phyloP scores from a whole-genome alignment of 495 filamentous ascomycete species.

The Bacidia rubella region DNA sequence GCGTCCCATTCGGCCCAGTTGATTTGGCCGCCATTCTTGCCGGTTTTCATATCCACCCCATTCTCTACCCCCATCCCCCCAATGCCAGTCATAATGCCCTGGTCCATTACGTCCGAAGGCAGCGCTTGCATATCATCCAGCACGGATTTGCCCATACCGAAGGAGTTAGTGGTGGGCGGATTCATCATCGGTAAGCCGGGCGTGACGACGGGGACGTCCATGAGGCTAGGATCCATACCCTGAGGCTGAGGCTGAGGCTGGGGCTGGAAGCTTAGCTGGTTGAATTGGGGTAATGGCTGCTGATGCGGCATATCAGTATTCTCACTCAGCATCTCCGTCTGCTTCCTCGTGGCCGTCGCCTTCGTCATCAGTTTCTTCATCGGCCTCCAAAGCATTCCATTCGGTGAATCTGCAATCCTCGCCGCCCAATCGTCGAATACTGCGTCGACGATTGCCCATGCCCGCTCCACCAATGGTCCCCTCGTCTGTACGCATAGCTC shows the following conservation, averaged over 20 bases:
- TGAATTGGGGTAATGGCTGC: slow-evolving; percentile 12
- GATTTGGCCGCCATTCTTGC: not conserved
- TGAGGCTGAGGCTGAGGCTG: not conserved
- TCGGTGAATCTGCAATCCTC: slow-evolving; percentile 38
- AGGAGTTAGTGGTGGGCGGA: too few relatives aligned
- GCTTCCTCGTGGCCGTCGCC: slow-evolving; percentile 19
- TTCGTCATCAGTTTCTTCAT: slow-evolving; percentile 52
- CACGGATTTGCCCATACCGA: too few relatives aligned
- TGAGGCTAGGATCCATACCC: not conserved
- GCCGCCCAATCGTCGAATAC: slow-evolving; percentile 43
- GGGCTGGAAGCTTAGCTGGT: not conserved
- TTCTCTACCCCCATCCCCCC: slow-evolving; percentile 1
- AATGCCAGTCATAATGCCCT: not conserved
- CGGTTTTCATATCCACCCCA: not conserved
- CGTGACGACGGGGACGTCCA: not conserved
- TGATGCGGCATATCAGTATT: slow-evolving; percentile 1
- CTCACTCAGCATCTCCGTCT: slow-evolving; percentile 4
- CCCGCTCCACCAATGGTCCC: slow-evolving; percentile 59
- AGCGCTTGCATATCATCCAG: not conserved
- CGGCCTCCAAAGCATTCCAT: slow-evolving; percentile 59
- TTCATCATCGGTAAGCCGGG: not conserved
- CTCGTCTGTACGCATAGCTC: slow-evolving; percentile 64
- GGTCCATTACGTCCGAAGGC: not conserved
- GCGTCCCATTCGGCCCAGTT: slow-evolving; percentile 37
- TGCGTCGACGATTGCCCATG: slow-evolving; percentile 60